Evolutionary conservation across 192 early-diverging fungal genomes (phyloP).

Genomic region (Globomyces pollinis-pini): DNA sequence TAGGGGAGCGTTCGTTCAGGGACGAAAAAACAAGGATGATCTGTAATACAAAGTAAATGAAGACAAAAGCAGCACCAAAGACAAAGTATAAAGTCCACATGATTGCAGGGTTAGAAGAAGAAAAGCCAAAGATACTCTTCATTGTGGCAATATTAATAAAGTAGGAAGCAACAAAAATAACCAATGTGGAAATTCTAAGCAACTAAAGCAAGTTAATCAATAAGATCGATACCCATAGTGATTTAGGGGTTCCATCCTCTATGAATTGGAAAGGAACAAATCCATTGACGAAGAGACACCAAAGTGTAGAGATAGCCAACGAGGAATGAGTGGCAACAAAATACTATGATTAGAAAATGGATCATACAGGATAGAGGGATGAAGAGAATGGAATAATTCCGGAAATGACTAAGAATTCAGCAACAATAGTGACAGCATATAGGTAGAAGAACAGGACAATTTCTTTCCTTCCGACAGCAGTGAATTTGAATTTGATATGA

Average conservation of each 20-base stretch:
- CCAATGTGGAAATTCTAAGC: conserved; percentile 73
- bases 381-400: conserved; percentile 86
- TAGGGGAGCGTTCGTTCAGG: conserved; percentile 92
- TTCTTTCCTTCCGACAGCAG: conserved; percentile 98
- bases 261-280: conserved; percentile 96
- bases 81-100: conserved; percentile 86
- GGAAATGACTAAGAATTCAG: conserved; percentile 87
- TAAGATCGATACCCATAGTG: conserved; percentile 93
- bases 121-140: conserved; percentile 53
- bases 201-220: conserved; percentile 41
- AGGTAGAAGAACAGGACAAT: conserved; percentile 98
- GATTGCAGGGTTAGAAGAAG: conserved; percentile 51
- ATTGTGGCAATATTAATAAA: conserved; percentile 83
- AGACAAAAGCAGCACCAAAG: conserved; percentile 69
- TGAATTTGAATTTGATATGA: conserved; percentile 96
- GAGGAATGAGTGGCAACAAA: conserved; percentile 77
- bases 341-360: conserved; percentile 50
- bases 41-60: conserved; percentile 84
- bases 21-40: conserved; percentile 91
- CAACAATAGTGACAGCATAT: conserved; percentile 73
- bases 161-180: conserved; percentile 71
- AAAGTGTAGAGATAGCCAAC: conserved; percentile 77
- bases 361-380: conserved; percentile 51
- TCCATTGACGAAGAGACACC: conserved; percentile 89
- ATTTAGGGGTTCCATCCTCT: conserved; percentile 88